Base-by-base conservation (phyloP, 2,329 filamentous ascomycete species). In the Tolypocladium endophyticum region DNA sequence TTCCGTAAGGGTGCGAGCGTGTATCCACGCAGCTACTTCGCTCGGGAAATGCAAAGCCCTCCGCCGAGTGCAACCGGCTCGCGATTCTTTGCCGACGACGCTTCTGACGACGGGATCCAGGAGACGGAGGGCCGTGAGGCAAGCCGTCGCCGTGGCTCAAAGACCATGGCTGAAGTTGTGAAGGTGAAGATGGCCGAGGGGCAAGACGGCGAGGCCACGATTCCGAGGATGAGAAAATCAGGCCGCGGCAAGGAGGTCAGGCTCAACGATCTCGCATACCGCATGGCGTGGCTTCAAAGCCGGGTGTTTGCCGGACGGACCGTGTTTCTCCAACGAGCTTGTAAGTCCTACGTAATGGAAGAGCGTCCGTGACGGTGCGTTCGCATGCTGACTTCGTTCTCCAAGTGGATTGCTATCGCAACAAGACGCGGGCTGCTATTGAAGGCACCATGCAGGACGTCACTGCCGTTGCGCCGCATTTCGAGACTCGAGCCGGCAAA, bases 261-360 rank as follows among this genome's bases (percentile, higher is more conserved):
- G 56, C 77, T 97, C 62, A 97, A 97, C 70, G 92, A 97, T 70
- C 77, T 97, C 54, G 93, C 92, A 2, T 96, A 95, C 72, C 86
- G 93, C 55, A 95, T 99, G 89, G 92, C 90, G 56, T 99, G 94
- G 93, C 87, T 92, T 59, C 93, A 97, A 76, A 94, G 92, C 72
- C 83, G 93, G 68, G 90, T 93, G 14, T 97, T 97, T 77, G 87
- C 92, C 1, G 89, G 88, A 16, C 83, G 91, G 66, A 91, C 88
- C 47, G 80, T 96, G 55, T 97, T 97, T 73, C 78, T 97, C 68
- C 93, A 97, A 73, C 87, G 91, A 79, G 92, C 92, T 67, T 78
- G 92, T 96, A 79, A 86, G 92, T 88, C 23, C 3, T 14, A 14
- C 35, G 11, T 33, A 53, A 20, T 23, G 50, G 28, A 33, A 20